A percentile compares a stretch with the other conserved stretches of the same genome.
These are phyloP conservation scores for Trichoderma sp. DNA, from an alignment of 2,329 filamentous ascomycete genomes.

Conservation along the genomic window DNA sequence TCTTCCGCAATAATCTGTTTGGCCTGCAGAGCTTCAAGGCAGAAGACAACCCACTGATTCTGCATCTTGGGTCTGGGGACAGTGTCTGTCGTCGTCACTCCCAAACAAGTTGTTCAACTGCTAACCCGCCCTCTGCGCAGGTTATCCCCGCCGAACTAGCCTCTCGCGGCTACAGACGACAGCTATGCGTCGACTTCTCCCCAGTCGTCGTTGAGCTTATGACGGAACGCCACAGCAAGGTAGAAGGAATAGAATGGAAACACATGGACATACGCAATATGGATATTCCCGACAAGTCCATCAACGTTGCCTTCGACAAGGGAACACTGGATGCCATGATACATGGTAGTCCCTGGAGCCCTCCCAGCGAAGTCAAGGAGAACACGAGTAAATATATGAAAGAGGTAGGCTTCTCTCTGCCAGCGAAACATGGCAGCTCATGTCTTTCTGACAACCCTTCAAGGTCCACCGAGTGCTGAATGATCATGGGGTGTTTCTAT, in stretches of 20 bases:
- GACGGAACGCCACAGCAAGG: conserved; percentile 43
- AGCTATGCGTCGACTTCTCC: conserved; percentile 61
- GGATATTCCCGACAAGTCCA: conserved; percentile 41
- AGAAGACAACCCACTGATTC: conserved; percentile 44
- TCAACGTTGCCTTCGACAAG: conserved; percentile 62
- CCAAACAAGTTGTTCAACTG: not conserved
- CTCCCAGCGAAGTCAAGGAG: conserved; percentile 49
- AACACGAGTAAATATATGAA: conserved; percentile 52
- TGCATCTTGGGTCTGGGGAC: conserved; percentile 60
- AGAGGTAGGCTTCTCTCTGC: conserved; percentile 43
- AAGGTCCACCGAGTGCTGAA: conserved; percentile 48
- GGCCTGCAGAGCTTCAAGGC: conserved; percentile 27
- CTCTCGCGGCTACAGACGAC: conserved; percentile 50
- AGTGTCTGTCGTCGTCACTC: conserved; percentile 43
- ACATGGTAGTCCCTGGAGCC: conserved; percentile 55
- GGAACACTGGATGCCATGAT: conserved; percentile 59
- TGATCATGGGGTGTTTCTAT: conserved; percentile 51
- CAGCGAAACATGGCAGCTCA: not conserved
- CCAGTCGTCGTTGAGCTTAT: conserved; percentile 55
- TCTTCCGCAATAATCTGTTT: conserved; percentile 49
- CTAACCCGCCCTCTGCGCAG: conserved; percentile 35
- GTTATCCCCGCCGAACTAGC: conserved; percentile 53
- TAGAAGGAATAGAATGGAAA: conserved; percentile 51
- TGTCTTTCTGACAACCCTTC: not conserved
- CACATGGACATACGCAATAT: conserved; percentile 55